Conservation (phyloP, 441 rosid species). For the Erodium moschatum region DNA sequence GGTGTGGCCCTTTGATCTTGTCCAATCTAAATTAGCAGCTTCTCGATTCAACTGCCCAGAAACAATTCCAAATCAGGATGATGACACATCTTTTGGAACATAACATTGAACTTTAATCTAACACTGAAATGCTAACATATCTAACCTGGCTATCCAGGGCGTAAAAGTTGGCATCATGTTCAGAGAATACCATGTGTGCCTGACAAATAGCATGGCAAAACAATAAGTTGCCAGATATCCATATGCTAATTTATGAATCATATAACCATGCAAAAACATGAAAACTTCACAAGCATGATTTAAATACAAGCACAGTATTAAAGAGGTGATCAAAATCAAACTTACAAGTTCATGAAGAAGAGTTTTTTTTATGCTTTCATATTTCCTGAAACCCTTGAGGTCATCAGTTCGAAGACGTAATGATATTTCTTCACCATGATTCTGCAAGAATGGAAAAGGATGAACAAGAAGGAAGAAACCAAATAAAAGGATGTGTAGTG, state of each 20-base stretch:
- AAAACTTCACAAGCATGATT: not conserved
- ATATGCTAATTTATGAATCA: slow-evolving; percentile 3
- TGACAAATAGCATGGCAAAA: slow-evolving; percentile 28
- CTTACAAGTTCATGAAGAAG: slow-evolving; percentile 92
- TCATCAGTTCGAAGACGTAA: slow-evolving; percentile 95
- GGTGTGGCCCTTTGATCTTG: slow-evolving; percentile 66
- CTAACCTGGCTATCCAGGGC: slow-evolving; percentile 80
- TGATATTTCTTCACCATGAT: slow-evolving; percentile 93
- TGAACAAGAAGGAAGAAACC: slow-evolving; percentile 12
- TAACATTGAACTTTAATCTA: slow-evolving; percentile 8
- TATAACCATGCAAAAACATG: not conserved
- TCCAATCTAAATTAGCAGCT: slow-evolving; percentile 83
- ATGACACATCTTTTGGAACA: slow-evolving; percentile 12
- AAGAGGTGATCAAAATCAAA: slow-evolving; percentile 5
- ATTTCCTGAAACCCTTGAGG: slow-evolving; percentile 88
- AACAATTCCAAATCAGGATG: slow-evolving; percentile 12
- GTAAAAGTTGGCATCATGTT: slow-evolving; percentile 77
- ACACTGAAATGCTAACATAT: not conserved
- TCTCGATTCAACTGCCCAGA: slow-evolving; percentile 67
- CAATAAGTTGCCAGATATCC: slow-evolving; percentile 13
- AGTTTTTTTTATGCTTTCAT: slow-evolving; percentile 79
- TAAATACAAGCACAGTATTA: not conserved
- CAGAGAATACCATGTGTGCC: slow-evolving; percentile 94
- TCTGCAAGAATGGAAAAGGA: slow-evolving; percentile 38
- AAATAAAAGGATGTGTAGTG: slow-evolving; percentile 2